Conservation (phyloP, 2,329 filamentous ascomycete species). For the Elsinoe necatrix region DNA sequence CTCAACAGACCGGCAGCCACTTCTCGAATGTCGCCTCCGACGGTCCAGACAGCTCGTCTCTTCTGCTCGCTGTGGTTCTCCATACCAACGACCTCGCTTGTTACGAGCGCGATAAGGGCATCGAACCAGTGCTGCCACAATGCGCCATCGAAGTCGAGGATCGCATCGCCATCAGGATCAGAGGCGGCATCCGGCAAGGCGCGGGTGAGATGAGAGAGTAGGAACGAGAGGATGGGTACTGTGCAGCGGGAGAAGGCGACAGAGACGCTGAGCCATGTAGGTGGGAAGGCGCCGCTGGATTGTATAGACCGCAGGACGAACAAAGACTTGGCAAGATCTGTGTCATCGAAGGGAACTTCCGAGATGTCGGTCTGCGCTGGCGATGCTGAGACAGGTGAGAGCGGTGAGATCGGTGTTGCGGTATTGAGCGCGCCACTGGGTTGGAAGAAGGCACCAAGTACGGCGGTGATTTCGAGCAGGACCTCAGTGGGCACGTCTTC, state of each 20-base stretch:
- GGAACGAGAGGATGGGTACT: slow-evolving; percentile 16
- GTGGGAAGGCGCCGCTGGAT: slow-evolving; percentile 79
- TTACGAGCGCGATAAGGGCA: slow-evolving; percentile 78
- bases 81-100: slow-evolving; percentile 77
- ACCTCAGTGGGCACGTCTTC: slow-evolving; percentile 58
- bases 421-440: neutral
- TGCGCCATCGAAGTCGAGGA: slow-evolving; percentile 70
- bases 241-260: slow-evolving; percentile 42
- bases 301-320: slow-evolving; percentile 84
- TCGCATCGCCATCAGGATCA: slow-evolving; percentile 49
- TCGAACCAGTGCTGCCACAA: slow-evolving; percentile 92
- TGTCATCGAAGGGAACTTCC: neutral
- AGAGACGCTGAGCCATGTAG: slow-evolving; percentile 82
- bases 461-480: slow-evolving; percentile 77
- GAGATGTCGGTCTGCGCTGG: neutral
- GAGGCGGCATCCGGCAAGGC: slow-evolving; percentile 81
- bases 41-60: slow-evolving; percentile 93
- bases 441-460: slow-evolving; percentile 73
- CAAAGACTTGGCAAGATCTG: slow-evolving; percentile 35
- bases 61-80: slow-evolving; percentile 98
- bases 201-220: slow-evolving; percentile 60
- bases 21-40: slow-evolving; percentile 91
- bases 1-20: slow-evolving; percentile 78
- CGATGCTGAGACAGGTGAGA: neutral
- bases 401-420: neutral